Conservation (phyloP, 1,139 yeast genomes). For the Martiniozyma asiatica region DNA sequence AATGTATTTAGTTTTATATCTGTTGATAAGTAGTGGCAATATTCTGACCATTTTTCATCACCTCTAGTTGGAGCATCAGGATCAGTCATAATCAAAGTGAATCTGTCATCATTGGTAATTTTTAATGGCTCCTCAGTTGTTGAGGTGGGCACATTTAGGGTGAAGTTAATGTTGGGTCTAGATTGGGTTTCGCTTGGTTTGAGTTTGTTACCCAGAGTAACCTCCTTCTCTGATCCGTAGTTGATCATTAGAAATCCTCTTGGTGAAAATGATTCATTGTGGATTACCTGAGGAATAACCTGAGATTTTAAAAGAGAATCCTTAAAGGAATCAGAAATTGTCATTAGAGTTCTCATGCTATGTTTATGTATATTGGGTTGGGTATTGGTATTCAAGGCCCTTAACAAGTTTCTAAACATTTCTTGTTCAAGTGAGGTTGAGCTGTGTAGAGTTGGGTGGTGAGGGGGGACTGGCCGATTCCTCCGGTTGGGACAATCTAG, state of each 20-base stretch:
- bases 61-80: constrained; percentile 86
- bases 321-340: constrained; percentile 53
- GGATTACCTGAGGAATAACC: constrained; percentile 52
- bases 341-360: constrained; percentile 30
- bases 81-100: constrained; percentile 72
- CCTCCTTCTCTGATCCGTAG: constrained; percentile 44
- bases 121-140: constrained; percentile 21
- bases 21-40: constrained; percentile 61
- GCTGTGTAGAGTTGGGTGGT: no score
- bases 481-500: no score
- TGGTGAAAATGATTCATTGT: constrained; percentile 25
- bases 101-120: constrained; percentile 38
- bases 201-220: constrained; percentile 70
- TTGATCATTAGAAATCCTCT: constrained; percentile 30
- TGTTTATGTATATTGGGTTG: no score
- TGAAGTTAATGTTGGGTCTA: constrained; percentile 54
- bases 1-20: constrained; percentile 41
- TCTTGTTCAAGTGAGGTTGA: no score
- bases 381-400: no score
- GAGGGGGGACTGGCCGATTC: no score
- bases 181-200: constrained; percentile 53
- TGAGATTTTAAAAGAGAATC: constrained; percentile 51
- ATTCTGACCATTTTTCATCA: constrained; percentile 85
- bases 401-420: no score
- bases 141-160: constrained; percentile 36